A percentile compares a stretch with the other conserved stretches of the same genome.
phyloP scores from a whole-genome alignment of 1,284 basidiomycete genomes.

The Ganoderma multipileum region DNA sequence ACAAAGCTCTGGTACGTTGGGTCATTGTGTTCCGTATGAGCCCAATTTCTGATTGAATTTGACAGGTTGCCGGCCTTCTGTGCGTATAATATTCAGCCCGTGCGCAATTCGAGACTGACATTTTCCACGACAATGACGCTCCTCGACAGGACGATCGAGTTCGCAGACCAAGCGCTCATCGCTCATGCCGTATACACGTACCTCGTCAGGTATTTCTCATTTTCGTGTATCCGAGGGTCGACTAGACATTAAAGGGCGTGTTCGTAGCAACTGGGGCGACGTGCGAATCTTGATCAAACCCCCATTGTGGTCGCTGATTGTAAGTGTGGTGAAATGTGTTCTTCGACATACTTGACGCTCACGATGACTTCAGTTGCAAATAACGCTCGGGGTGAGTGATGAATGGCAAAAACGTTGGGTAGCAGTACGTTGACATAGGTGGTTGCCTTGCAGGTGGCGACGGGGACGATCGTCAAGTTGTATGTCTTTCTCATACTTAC shows the following conservation, averaged over 20 bases:
- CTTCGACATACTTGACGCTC: background rate
- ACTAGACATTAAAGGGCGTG: conserved; percentile 1
- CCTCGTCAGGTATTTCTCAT: conserved; percentile 30
- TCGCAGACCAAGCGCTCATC: conserved; percentile 60
- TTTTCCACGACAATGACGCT: background rate
- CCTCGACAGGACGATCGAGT: conserved; percentile 52
- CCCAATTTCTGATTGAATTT: background rate
- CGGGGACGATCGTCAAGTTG: conserved; percentile 69
- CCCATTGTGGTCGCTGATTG: conserved; percentile 63
- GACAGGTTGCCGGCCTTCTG: conserved; percentile 54
- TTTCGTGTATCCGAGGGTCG: background rate
- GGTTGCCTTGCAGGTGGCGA: conserved; percentile 51
- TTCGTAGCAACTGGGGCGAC: conserved; percentile 54
- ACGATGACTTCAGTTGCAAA: conserved; percentile 53
- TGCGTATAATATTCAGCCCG: conserved; percentile 36
- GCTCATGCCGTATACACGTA: conserved; percentile 66
- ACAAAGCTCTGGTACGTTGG: conserved; percentile 61
- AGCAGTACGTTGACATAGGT: conserved; percentile 9
- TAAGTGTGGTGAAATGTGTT: conserved; percentile 40
- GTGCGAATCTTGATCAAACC: conserved; percentile 47
- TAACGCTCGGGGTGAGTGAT: conserved; percentile 59
- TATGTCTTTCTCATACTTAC: conserved; percentile 43
- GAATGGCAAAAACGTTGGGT: background rate
- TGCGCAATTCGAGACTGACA: conserved; percentile 4
- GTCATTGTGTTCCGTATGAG: background rate